Conservation (phyloP, 805 yeast species). For the Wickerhamiella sergipiensis region DNA sequence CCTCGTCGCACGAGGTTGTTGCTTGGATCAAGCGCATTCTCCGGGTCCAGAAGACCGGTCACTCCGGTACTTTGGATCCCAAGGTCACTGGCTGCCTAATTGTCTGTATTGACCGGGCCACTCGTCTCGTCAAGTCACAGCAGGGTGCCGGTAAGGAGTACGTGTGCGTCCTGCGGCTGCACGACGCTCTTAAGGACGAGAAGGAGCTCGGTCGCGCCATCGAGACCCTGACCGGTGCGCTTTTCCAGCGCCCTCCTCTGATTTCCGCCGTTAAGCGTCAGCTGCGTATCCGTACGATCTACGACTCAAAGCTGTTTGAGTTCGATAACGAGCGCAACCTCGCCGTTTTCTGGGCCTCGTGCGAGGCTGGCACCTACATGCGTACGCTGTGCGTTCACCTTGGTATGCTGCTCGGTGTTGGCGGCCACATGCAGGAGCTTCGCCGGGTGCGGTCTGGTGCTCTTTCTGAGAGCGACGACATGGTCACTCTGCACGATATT, state of each 20-base stretch:
- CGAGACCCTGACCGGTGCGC: conserved; percentile 95
- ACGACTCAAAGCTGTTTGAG: conserved; percentile 89
- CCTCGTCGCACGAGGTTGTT: conserved; percentile 97
- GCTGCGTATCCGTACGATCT: conserved; percentile 93
- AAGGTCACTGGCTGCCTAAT: conserved; percentile 97
- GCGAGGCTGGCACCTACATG: conserved; percentile 99
- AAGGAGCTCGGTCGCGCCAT: conserved; percentile 76
- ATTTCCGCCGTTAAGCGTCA: conserved; percentile 99
- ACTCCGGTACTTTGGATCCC: conserved; percentile 97
- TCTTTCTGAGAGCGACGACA: conserved; percentile 70
- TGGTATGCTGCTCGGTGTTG: conserved; percentile 96
- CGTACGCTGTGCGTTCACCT: conserved; percentile 97
- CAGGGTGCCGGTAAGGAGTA: conserved; percentile 99
- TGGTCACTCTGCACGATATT: conserved; percentile 94
- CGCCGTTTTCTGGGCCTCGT: conserved; percentile 98
- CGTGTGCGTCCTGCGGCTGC: conserved; percentile 92
- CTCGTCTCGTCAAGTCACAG: conserved; percentile 94
- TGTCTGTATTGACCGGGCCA: conserved; percentile 96
- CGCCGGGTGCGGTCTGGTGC: conserved; percentile 99
- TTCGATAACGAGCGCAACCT: conserved; percentile 93
- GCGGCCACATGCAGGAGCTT: conserved; percentile 99
- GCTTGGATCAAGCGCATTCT: conserved; percentile 97
- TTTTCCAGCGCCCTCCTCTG: conserved; percentile 98
- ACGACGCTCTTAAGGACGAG: conserved; percentile 81
- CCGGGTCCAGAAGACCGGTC: conserved; percentile 96